phyloP scores from a whole-genome alignment of 1,139 yeast genomes.

The Pneumocystis carinii region DNA sequence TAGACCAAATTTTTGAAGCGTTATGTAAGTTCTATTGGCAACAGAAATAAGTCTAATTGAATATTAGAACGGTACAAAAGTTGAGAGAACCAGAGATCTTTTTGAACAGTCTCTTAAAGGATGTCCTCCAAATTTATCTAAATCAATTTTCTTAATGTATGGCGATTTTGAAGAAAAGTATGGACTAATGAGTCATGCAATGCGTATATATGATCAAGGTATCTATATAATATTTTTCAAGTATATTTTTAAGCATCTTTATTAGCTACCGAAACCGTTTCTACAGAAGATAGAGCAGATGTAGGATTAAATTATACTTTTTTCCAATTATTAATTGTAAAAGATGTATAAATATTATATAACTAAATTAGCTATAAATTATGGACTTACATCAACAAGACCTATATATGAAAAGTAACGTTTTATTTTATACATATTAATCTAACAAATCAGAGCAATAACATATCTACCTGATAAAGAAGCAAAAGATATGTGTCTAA shows the following conservation, averaged over 20 bases:
- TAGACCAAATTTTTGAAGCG: constrained; percentile 33
- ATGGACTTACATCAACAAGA: constrained; percentile 28
- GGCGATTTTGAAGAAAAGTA: constrained; percentile 45
- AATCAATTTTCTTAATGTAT: constrained; percentile 40
- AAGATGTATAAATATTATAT: constrained; percentile 24
- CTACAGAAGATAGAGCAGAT: constrained; percentile 23
- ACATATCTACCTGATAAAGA: constrained; percentile 27
- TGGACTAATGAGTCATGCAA: constrained; percentile 32
- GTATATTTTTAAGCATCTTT: not conserved
- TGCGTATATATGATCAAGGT: constrained; percentile 33
- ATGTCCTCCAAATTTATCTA: constrained; percentile 37
- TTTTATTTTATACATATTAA: not conserved
- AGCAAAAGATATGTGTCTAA: constrained; percentile 23
- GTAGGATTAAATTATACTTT: not conserved
- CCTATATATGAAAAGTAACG: constrained; percentile 25
- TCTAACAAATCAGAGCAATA: constrained; percentile 24
- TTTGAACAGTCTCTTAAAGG: constrained; percentile 47
- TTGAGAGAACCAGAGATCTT: constrained; percentile 56
- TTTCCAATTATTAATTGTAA: not conserved
- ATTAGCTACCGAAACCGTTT: constrained; percentile 16
- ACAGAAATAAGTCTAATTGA: not conserved
- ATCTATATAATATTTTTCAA: constrained; percentile 17
- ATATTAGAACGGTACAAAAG: constrained; percentile 5
- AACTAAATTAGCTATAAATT: constrained; percentile 23
- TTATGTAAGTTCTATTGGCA: constrained; percentile 16